Base-by-base conservation (phyloP, 768 basidiomycete genomes). In the Phylloporus rhodoxanthus region DNA sequence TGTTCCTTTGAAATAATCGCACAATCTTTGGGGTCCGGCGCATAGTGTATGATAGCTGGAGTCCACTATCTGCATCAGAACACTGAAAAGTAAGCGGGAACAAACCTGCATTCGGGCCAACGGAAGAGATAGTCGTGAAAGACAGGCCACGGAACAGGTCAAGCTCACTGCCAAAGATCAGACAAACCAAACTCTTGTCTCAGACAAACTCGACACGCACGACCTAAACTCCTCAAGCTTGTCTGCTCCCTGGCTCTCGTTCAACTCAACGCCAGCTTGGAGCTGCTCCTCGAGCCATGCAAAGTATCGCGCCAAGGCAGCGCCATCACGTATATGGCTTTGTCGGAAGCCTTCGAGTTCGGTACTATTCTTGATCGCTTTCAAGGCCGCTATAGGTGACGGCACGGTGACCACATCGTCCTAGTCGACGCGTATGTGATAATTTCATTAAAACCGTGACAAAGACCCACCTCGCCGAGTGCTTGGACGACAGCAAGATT, bases 221-320 rank as follows among this genome's bases (percentile, higher is more conserved):
- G 81, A 81, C 69, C 95, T 74, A 58, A 78, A 96, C 57, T 80
- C 70, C 69, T 92, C 87, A 43, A 99, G 73, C 57, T 83, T 72
- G 57, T 81, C 79, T 1, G 93, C 85, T 11, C 79, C 95, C 52
- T 91, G 77, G 54, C 82, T 83, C 65, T 99, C 95, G 36, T 77
- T 84, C 51, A 94, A 52, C 50, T 72, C 75, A 15, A 70, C 72
- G 0, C 82, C 88, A 7, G 75, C 70, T 3, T 76, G 66, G 15
- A 98, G 72, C 55, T 85, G 78, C 53, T 92, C 87, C 66, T 98
- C 92, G 1, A 99, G 74, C 96, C 95, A 99, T 0, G 91, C 76
- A 58, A 97, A 97, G 69, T 98, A 99, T 13, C 85, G 78, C 8
- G 79, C 82, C 41, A 98, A 74, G 1, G 94, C 94, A 1, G 77